Evolutionary conservation across 2,329 filamentous ascomycete species (phyloP).

Genomic region (Beauveria sp.): DNA sequence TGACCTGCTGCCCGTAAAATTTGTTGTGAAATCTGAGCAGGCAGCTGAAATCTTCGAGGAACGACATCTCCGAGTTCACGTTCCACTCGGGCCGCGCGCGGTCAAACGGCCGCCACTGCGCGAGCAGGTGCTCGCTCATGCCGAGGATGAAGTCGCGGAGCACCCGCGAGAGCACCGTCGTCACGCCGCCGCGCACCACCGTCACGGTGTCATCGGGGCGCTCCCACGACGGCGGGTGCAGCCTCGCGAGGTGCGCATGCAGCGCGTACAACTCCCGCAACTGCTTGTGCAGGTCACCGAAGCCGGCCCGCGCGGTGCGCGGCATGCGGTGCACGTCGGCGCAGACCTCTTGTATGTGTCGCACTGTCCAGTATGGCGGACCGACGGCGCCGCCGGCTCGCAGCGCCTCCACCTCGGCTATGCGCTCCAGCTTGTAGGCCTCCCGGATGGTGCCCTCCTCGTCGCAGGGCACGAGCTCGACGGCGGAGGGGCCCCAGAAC

Average conservation of each 20-base stretch:
- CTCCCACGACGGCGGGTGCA: background rate
- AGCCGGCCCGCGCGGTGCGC: background rate
- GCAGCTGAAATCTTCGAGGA: conserved; percentile 8
- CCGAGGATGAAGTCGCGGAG: background rate
- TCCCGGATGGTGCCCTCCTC: background rate
- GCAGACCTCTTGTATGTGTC: conserved; percentile 1
- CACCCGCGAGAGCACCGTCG: background rate
- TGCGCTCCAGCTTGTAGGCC: background rate
- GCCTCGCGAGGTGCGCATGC: background rate
- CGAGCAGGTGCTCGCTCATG: background rate
- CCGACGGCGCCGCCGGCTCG: background rate
- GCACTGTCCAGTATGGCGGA: background rate
- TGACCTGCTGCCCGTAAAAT: background rate
- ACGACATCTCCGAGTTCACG: background rate
- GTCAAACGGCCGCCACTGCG: background rate
- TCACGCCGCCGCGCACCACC: background rate
- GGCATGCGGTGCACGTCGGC: conserved; percentile 1
- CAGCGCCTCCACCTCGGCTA: background rate
- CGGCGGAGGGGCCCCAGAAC: background rate
- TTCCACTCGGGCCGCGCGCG: background rate
- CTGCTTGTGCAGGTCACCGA: conserved; percentile 9
- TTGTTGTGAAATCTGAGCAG: conserved; percentile 1
- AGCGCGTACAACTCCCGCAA: conserved; percentile 3
- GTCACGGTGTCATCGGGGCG: background rate
- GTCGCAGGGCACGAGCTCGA: background rate